Base-by-base conservation (phyloP, 371 early-diverging fungal species). In the Mortierella sp. region DNA sequence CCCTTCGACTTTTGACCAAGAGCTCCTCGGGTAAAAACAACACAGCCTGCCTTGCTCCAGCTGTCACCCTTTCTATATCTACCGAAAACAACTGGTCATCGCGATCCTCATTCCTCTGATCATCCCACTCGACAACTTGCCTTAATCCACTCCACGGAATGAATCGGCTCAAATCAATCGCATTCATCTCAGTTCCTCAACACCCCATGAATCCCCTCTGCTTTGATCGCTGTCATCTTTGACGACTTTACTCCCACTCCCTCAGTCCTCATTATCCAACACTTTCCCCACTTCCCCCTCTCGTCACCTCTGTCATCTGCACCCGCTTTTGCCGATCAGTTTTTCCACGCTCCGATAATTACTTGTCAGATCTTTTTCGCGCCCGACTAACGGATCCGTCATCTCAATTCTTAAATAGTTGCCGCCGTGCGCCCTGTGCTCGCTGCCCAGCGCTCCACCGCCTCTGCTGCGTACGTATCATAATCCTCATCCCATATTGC, bases 1-100 rank as follows among this genome's bases (percentile, higher is more conserved):
- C 78, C 78, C 78, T 76, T 50, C 61, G 78, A 56, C 78, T 76
- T 76, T 70, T 76, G 78, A 70, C 78, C 70, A 76, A 76, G 78
- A 76, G 78, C 78, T 64, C 78, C 64, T 64, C 78, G 78, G 78
- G 78, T 76, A 76, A 76, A 39, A 7, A 27, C 53, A 11, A n/a
- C n/a, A n/a, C n/a, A n/a, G n/a, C n/a, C n/a, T n/a, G n/a, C n/a
- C n/a, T n/a, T n/a, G n/a, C n/a, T n/a, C n/a, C n/a, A n/a, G n/a
- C n/a, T n/a, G n/a, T n/a, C n/a, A n/a, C n/a, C n/a, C n/a, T n/a
- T n/a, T n/a, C n/a, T n/a, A n/a, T n/a, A n/a, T n/a, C n/a, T n/a
- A n/a, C n/a, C n/a, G n/a, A n/a, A n/a, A n/a, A n/a, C n/a, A n/a
- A n/a, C n/a, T 26, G 17, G 21, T 17, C 24, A 53, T 53, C 53